Percentiles rank a stretch among this genome's conserved stretches.
Evolutionary conservation across 1,284 basidiomycete species (phyloP).

Genomic region (Papiliotrema fonsecae): DNA sequence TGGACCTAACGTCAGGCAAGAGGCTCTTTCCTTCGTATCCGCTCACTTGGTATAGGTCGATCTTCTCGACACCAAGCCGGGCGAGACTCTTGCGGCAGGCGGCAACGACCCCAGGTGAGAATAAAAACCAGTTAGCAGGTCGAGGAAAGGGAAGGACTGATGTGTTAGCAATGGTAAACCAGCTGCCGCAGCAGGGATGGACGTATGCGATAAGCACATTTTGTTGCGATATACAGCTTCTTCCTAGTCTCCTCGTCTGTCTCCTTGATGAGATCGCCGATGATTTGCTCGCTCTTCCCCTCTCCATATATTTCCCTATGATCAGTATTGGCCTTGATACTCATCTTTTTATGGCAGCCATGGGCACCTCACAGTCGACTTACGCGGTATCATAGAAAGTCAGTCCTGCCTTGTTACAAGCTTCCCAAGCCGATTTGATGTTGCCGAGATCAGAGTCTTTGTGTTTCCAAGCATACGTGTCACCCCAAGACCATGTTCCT

Average conservation of each 20-base stretch:
- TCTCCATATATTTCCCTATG: slow-evolving; percentile 30
- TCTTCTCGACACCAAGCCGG: slow-evolving; percentile 32
- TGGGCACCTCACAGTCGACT: slow-evolving; percentile 4
- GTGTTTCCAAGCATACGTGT: slow-evolving; percentile 29
- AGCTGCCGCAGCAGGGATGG: not conserved
- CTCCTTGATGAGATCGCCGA: slow-evolving; percentile 31
- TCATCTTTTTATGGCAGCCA: not conserved
- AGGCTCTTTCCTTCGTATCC: too few relatives aligned
- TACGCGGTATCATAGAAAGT: slow-evolving; percentile 44
- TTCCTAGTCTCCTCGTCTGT: slow-evolving; percentile 20
- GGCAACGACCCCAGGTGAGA: slow-evolving; percentile 31
- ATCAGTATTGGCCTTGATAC: not conserved
- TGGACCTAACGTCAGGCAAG: slow-evolving; percentile 21
- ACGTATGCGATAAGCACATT: slow-evolving; percentile 25
- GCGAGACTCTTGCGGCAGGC: slow-evolving; percentile 27
- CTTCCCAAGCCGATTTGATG: slow-evolving; percentile 34
- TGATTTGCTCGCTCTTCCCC: slow-evolving; percentile 36
- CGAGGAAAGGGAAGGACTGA: slow-evolving; percentile 35
- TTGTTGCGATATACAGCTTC: slow-evolving; percentile 33
- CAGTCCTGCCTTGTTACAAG: slow-evolving; percentile 25
- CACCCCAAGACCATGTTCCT: slow-evolving; percentile 38
- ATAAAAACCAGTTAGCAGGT: slow-evolving; percentile 28
- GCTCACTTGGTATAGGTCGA: slow-evolving; percentile 36
- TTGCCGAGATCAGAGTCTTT: slow-evolving; percentile 24
- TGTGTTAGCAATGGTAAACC: not conserved